Percentiles rank a stretch among this genome's conserved stretches.
Conservation (phyloP, 208 protist genomes). For the Porcisia hertigi region DNA sequence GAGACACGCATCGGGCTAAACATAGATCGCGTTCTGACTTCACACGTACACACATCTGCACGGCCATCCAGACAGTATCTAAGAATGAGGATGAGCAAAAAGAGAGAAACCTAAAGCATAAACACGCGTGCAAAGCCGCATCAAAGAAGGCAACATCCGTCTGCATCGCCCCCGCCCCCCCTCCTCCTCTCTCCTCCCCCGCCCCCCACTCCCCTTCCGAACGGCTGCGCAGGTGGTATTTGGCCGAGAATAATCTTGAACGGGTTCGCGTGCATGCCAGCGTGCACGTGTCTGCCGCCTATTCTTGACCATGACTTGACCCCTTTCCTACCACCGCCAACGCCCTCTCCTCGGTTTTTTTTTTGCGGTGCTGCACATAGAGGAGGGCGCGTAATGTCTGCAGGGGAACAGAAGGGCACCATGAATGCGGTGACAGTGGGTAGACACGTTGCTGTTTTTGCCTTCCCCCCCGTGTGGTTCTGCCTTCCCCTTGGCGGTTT, state of each 20-base stretch:
- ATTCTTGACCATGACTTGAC: neutral
- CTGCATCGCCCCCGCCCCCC: neutral
- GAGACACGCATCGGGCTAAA: neutral
- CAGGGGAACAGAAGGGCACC: slow-evolving; percentile 4
- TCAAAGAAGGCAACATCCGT: neutral
- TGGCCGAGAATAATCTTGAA: neutral
- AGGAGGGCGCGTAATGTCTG: neutral
- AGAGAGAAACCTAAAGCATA: neutral
- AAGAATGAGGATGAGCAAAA: neutral
- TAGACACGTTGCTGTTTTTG: neutral
- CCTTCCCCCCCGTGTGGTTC: neutral
- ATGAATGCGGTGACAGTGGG: neutral
- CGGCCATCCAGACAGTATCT: neutral
- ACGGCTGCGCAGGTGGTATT: neutral
- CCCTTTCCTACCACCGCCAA: neutral
- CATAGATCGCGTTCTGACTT: neutral
- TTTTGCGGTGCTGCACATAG: neutral
- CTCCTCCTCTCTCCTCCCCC: no score
- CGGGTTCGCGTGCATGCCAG: neutral
- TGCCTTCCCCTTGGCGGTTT: slow-evolving; percentile 13
- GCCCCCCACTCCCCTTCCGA: neutral
- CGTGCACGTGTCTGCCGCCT: neutral
- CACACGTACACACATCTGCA: neutral
- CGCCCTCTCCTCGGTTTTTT: neutral
- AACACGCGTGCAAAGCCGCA: neutral